Evolutionary conservation across 345 rosid genomes (phyloP), one percentile per base, ranked within the genome.

Genomic region (Microcos paniculata): DNA sequence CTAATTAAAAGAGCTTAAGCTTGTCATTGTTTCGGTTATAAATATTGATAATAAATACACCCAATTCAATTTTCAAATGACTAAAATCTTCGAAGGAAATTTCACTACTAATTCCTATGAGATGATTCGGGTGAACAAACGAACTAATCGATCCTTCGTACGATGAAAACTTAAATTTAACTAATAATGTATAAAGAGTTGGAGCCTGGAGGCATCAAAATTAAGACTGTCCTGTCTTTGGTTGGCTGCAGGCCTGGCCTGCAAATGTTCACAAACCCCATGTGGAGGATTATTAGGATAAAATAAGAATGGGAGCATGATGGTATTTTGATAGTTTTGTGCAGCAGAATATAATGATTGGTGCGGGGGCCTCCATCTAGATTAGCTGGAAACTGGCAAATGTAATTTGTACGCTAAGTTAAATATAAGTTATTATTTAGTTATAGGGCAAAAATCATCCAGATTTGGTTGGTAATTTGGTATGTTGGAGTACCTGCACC

Each of bases 331-430:
- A 19, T 62, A 9, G 19, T n/a, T 8, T 35, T 19, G 68, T 14
- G 7, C 15, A 38, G 18, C 18, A 11, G 18, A 19, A 35, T 63
- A 69, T 63, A 69, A 49, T 28, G 58, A 15, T 67, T 65, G 10
- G 14, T 11, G 3, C 31, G 16, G 8, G 53, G 53, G 16, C 16
- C 42, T 49, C 72, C 73, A 70, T 51, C 6, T 13, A n/a, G 4
- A 13, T 58, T 35, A 51, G 45, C 59, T 31, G 59, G 59, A 49
- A 70, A 30, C 58, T 69, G 72, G 30, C 61, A 70, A 31, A 70
- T 70, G 73, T 70, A 33, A 51, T 51, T 70, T 52, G 73, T 70
- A 70, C 61, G 73, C 61, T 7, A 70, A 70, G 73, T 51, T 69
- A 69, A 28, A 59, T 58, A 12, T 15, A 14, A 8, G 40, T 2